Percentiles rank a stretch among this genome's conserved stretches.
These are phyloP conservation scores for Russula griseocarnosa DNA, from an alignment of 768 basidiomycete genomes.

Conservation along the genomic window DNA sequence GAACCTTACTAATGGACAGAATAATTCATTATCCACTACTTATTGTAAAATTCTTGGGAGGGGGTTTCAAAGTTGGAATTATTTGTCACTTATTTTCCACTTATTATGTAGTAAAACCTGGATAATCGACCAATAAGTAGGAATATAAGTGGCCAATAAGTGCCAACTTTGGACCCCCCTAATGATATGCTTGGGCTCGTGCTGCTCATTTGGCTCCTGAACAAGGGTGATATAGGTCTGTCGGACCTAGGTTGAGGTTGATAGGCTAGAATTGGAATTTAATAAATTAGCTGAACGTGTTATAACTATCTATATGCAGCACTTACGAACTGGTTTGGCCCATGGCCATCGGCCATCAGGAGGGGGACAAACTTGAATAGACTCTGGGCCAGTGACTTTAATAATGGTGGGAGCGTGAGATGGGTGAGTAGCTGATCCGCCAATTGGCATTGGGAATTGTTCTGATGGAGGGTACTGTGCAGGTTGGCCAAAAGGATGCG, in stretches of 20 bases:
- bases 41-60: too few species aligned
- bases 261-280: slow-evolving; percentile 2
- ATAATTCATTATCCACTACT: too few species aligned
- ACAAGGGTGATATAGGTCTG: not conserved
- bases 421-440: slow-evolving; percentile 4
- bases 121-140: too few species aligned
- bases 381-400: slow-evolving; percentile 22
- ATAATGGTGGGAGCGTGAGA: slow-evolving; percentile 20
- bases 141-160: too few species aligned
- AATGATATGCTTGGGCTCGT: slow-evolving; percentile 10
- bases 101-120: too few species aligned
- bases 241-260: slow-evolving; percentile 16
- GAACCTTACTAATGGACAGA: too few species aligned
- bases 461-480: slow-evolving; percentile 9
- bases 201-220: slow-evolving; percentile 4
- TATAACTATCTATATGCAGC: not conserved
- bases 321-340: slow-evolving; percentile 13
- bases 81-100: too few species aligned
- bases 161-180: too few species aligned
- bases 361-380: slow-evolving; percentile 14
- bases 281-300: not conserved
- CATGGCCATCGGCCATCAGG: slow-evolving; percentile 1
- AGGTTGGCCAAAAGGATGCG: slow-evolving; percentile 10
- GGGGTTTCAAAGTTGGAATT: too few species aligned
- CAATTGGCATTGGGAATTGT: slow-evolving; percentile 9